These are phyloP conservation scores for Pseudognaphalium luteoalbum DNA, from an alignment of 129 eudicot species.

Conservation along the genomic window DNA sequence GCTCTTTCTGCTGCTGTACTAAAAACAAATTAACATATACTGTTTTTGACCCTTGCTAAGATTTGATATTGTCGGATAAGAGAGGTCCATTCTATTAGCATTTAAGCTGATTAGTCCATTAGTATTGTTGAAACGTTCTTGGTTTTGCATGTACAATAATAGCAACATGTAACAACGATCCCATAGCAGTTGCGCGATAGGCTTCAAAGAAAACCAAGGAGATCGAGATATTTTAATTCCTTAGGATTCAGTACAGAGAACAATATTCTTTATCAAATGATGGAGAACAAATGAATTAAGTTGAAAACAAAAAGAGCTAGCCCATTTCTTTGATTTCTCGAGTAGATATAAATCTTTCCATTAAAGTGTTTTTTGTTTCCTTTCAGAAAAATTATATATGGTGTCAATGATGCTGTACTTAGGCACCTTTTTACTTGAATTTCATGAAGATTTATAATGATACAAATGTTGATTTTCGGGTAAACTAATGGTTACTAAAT, in stretches of 20 bases:
- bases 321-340: not conserved
- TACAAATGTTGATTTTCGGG: conserved; percentile 17
- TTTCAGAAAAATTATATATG: conserved; percentile 21
- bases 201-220: not conserved
- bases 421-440: conserved; percentile 32
- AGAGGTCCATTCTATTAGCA: not conserved
- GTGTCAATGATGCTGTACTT: conserved; percentile 18
- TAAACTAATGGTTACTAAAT: conserved; percentile 21
- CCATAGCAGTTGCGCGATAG: too few species aligned
- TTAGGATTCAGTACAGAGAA: not conserved
- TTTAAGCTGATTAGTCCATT: not conserved
- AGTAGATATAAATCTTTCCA: not conserved
- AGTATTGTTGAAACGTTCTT: not conserved
- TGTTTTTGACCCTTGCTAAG: not conserved
- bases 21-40: not conserved
- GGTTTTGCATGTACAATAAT: not conserved
- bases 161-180: not conserved
- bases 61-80: not conserved
- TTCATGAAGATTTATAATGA: conserved; percentile 33
- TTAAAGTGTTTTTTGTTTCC: conserved; percentile 29
- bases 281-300: not conserved
- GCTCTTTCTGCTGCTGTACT: conserved; percentile 6
- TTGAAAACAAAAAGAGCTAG: not conserved
- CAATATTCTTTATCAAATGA: not conserved
- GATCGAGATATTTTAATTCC: not conserved